A percentile compares a stretch with the other conserved stretches of the same genome.
Conservation (phyloP, 306 rosid species). For the Acacia melanoxylon region DNA sequence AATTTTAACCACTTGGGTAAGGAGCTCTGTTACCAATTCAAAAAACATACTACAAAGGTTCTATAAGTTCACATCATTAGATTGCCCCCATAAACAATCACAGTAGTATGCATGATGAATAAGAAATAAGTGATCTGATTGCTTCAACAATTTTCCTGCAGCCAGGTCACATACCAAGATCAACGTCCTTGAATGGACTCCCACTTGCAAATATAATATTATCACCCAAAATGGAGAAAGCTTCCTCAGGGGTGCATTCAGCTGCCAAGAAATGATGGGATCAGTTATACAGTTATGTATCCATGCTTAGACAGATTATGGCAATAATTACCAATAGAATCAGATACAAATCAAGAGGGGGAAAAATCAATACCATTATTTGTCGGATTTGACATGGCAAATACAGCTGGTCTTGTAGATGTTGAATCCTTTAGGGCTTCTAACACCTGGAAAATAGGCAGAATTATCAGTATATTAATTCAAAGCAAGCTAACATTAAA, state of each 20-base stretch:
- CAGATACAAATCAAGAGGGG: not conserved
- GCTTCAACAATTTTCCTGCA: not conserved
- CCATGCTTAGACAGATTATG: not conserved
- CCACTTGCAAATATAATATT: constrained; percentile 95
- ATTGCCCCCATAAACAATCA: not conserved
- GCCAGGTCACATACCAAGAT: constrained; percentile 70
- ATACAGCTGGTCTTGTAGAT: constrained; percentile 96
- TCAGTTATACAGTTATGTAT: constrained; percentile 1
- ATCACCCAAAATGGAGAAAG: constrained; percentile 90
- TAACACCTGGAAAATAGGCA: constrained; percentile 59
- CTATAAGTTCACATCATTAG: not conserved
- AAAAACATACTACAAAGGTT: not conserved
- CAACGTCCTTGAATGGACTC: constrained; percentile 89
- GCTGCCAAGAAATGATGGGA: constrained; percentile 55
- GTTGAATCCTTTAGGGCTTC: constrained; percentile 94
- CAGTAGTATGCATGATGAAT: constrained; percentile 12
- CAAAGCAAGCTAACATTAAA: not conserved
- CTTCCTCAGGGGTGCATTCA: constrained; percentile 96
- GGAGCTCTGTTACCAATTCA: not conserved
- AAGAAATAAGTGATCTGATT: constrained; percentile 13
- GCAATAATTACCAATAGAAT: not conserved
- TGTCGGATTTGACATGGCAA: constrained; percentile 99
- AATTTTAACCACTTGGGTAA: not conserved
- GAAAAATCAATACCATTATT: constrained; percentile 62
- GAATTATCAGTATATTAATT: constrained; percentile 31